These are phyloP conservation scores for Dalbergia cochinchinensis DNA, from an alignment of 306 rosid species.

Conservation along the genomic window DNA sequence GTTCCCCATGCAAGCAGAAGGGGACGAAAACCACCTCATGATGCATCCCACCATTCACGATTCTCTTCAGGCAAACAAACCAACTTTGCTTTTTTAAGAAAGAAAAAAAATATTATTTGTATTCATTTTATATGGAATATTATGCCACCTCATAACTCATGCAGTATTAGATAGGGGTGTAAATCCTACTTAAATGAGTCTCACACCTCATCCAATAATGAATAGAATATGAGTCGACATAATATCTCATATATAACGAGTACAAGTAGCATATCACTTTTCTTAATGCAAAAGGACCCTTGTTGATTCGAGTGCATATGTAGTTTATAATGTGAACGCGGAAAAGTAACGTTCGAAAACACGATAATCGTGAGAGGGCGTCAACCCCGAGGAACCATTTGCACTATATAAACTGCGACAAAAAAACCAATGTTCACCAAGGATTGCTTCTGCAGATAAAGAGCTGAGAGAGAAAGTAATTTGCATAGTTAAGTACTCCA, in stretches of 20 bases:
- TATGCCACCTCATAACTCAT: no score
- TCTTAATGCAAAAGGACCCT: slow-evolving; percentile 11
- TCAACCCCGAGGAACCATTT: slow-evolving; percentile 42
- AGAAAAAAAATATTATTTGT: no score
- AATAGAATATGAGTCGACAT: no score
- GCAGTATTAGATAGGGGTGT: no score
- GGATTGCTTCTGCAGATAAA: not conserved
- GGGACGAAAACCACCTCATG: slow-evolving; percentile 35
- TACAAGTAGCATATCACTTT: no score
- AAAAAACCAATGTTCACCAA: not conserved
- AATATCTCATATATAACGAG: no score
- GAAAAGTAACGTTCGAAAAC: slow-evolving; percentile 16
- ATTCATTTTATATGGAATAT: no score
- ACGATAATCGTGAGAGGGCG: slow-evolving; percentile 47
- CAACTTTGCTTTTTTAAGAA: slow-evolving; percentile 7
- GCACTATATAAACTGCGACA: slow-evolving; percentile 44
- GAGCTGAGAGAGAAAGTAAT: not conserved
- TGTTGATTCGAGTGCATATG: not conserved
- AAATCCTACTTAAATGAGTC: no score
- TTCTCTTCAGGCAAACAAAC: not conserved
- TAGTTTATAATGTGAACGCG: no score
- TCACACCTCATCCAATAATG: no score
- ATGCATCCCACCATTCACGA: not conserved
- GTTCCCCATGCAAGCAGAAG: slow-evolving; percentile 51
- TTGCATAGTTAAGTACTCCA: slow-evolving; percentile 4